A percentile compares a stretch with the other conserved stretches of the same genome.
phyloP scores from a whole-genome alignment of 768 basidiomycete genomes.

The Paxillus ammoniavirescens region DNA sequence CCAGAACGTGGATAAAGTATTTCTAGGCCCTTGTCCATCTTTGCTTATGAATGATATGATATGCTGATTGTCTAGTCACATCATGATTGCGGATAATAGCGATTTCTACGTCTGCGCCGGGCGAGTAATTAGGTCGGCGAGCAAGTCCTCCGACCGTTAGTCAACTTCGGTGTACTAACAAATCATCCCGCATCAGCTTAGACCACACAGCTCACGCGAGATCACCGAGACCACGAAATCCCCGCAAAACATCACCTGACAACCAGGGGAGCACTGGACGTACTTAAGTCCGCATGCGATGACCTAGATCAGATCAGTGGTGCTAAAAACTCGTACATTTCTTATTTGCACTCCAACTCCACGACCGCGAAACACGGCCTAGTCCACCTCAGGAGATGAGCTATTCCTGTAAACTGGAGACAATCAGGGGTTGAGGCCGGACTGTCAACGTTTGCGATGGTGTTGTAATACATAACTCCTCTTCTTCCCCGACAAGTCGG shows the following conservation, averaged over 20 bases:
- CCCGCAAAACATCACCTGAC: constrained; percentile 8
- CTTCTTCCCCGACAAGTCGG: not conserved
- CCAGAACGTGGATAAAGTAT: too few species aligned
- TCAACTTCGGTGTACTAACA: not conserved
- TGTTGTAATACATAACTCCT: not conserved
- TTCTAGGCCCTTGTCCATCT: too few species aligned
- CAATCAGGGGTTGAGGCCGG: constrained; percentile 2
- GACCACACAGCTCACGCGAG: not conserved
- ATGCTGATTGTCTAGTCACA: too few species aligned
- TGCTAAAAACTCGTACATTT: not conserved
- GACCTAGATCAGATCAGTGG: constrained; percentile 5
- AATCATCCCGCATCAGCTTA: not conserved
- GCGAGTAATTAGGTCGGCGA: not conserved
- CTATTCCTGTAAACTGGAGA: not conserved
- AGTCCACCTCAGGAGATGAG: not conserved
- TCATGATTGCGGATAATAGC: too few species aligned
- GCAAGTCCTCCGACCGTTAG: not conserved
- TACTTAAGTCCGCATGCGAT: constrained; percentile 13
- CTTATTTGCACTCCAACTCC: not conserved
- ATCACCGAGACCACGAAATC: constrained; percentile 5
- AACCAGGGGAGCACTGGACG: constrained; percentile 1
- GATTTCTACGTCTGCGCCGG: too few species aligned
- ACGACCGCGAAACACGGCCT: not conserved
- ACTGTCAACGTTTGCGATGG: not conserved
- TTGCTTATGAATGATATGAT: too few species aligned